Percentiles rank a stretch among this genome's conserved stretches.
phyloP scores from a whole-genome alignment of 2,329 filamentous ascomycete genomes.

The Davidsoniella eucalypti region DNA sequence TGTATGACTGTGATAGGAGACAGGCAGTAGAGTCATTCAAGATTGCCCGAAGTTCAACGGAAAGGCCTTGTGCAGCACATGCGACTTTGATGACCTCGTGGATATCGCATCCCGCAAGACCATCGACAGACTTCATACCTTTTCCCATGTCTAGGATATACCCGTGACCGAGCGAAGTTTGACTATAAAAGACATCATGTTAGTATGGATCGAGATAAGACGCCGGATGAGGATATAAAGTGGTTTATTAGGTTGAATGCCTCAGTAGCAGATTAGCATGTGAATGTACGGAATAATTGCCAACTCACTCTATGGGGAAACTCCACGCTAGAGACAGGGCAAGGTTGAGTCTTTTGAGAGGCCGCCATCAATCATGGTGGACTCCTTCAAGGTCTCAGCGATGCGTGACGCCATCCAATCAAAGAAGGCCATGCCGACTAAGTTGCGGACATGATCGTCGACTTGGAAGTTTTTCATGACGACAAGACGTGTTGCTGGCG shows the following conservation, averaged over 20 bases:
- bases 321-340: slow-evolving; percentile 51
- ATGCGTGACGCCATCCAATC: slow-evolving; percentile 51
- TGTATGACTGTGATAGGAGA: slow-evolving; percentile 46
- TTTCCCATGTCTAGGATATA: slow-evolving; percentile 49
- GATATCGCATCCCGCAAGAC: slow-evolving; percentile 41
- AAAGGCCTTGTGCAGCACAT: slow-evolving; percentile 33
- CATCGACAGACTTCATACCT: slow-evolving; percentile 42
- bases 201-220: slow-evolving; percentile 13
- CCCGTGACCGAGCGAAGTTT: slow-evolving; percentile 45
- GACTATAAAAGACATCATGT: slow-evolving; percentile 24
- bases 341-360: slow-evolving; percentile 27
- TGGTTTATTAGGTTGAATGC: neutral
- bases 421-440: slow-evolving; percentile 45
- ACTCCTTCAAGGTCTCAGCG: slow-evolving; percentile 32
- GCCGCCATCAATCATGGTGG: neutral
- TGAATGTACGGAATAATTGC: neutral
- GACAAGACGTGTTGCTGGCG: slow-evolving; percentile 17
- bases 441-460: slow-evolving; percentile 34
- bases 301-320: slow-evolving; percentile 49
- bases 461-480: slow-evolving; percentile 41
- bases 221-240: neutral
- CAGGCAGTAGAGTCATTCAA: slow-evolving; percentile 54
- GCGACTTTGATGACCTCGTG: slow-evolving; percentile 40
- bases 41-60: slow-evolving; percentile 41
- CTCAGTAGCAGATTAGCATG: neutral